Conservation (phyloP, 1,139 yeast species). For the Spathaspora sp. region DNA sequence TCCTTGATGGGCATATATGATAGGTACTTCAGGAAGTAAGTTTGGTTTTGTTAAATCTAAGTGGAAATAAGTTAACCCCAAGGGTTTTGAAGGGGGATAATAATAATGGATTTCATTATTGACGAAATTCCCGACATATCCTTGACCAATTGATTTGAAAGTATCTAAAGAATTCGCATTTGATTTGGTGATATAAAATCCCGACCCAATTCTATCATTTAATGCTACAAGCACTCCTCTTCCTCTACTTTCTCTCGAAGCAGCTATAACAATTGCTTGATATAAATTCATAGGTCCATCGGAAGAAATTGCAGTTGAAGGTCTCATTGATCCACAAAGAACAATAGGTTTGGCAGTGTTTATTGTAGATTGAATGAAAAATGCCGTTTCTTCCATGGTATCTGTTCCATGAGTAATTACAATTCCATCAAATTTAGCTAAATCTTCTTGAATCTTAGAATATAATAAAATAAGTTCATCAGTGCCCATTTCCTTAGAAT, state of each 20-base stretch:
- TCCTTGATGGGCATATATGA: conserved; percentile 63
- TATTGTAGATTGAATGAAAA: conserved; percentile 60
- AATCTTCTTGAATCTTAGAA: conserved; percentile 43
- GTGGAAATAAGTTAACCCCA: conserved; percentile 48
- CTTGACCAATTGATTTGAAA: conserved; percentile 67
- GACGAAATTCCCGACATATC: conserved; percentile 68
- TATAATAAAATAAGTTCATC: conserved; percentile 32
- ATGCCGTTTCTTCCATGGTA: conserved; percentile 70
- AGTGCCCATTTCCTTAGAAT: conserved; percentile 61
- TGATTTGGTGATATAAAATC: conserved; percentile 67
- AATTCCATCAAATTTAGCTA: conserved; percentile 50
- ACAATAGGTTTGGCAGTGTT: conserved; percentile 61
- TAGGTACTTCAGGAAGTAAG: conserved; percentile 44
- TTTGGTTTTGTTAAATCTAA: conserved; percentile 12
- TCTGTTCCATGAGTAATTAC: conserved; percentile 77
- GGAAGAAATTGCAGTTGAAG: conserved; percentile 65
- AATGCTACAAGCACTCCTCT: conserved; percentile 65
- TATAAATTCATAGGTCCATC: conserved; percentile 75
- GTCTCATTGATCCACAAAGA: conserved; percentile 72
- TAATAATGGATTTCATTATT: conserved; percentile 64
- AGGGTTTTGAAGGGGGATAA: conserved; percentile 61
- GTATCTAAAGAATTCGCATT: conserved; percentile 71
- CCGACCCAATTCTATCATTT: conserved; percentile 67
- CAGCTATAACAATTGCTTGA: conserved; percentile 67
- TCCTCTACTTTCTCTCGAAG: conserved; percentile 47